These are phyloP conservation scores for Emericellopsis cladophorae DNA, from an alignment of 2,329 filamentous ascomycete genomes.

Conservation along the genomic window DNA sequence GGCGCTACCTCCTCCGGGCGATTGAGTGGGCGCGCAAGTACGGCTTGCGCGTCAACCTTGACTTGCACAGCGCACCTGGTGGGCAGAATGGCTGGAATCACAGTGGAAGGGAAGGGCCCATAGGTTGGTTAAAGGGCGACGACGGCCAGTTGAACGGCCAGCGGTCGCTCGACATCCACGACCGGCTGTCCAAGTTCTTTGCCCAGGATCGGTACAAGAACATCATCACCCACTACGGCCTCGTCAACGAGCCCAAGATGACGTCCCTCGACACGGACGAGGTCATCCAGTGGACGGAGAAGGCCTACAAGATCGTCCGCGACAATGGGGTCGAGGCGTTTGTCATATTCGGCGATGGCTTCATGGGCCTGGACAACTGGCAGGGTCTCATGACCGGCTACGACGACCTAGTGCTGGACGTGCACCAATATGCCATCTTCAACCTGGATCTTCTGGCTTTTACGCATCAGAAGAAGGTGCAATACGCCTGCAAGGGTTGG, in stretches of 20 bases:
- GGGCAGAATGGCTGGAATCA: slow-evolving; percentile 99
- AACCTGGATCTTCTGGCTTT: slow-evolving; percentile 76
- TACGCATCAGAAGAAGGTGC: slow-evolving; percentile 70
- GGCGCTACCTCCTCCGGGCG: slow-evolving; percentile 82
- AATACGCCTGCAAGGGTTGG: slow-evolving; percentile 83
- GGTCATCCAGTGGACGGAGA: slow-evolving; percentile 69
- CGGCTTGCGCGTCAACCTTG: slow-evolving; percentile 83
- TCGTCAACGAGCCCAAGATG: slow-evolving; percentile 93
- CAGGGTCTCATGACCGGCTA: slow-evolving; percentile 65
- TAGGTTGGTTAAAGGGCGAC: slow-evolving; percentile 86
- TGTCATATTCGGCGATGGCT: slow-evolving; percentile 87
- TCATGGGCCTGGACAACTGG: slow-evolving; percentile 86
- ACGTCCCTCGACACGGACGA: slow-evolving; percentile 49
- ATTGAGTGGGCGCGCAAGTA: slow-evolving; percentile 93
- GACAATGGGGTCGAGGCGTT: slow-evolving; percentile 61
- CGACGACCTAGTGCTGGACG: slow-evolving; percentile 74
- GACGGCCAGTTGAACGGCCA: slow-evolving; percentile 68
- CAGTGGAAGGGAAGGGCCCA: slow-evolving; percentile 67
- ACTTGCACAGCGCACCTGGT: slow-evolving; percentile 82
- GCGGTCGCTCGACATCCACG: slow-evolving; percentile 75
- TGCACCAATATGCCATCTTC: slow-evolving; percentile 98
- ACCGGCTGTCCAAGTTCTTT: slow-evolving; percentile 83
- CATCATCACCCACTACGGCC: slow-evolving; percentile 81
- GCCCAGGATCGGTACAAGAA: slow-evolving; percentile 87
- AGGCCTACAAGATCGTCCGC: slow-evolving; percentile 61